Evolutionary conservation across 192 early-diverging fungal genomes (phyloP).

Genomic region (Pilaira anomala): DNA sequence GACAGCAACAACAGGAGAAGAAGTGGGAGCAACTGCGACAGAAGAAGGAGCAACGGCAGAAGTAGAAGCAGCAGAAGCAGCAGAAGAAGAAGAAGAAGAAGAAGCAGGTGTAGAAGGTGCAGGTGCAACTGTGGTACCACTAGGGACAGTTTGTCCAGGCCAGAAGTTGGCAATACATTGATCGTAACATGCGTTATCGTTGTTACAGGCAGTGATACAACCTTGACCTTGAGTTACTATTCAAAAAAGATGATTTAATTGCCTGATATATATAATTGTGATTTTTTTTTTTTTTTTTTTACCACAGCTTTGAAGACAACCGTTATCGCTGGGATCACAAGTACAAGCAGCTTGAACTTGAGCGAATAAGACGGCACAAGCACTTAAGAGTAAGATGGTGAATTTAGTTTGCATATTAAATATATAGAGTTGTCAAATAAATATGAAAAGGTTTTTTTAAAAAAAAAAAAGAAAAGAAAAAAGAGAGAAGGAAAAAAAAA

Average conservation of each 20-base stretch:
- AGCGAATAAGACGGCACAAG: background rate
- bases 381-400: background rate
- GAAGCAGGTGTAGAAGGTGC: background rate
- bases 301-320: conserved; percentile 15
- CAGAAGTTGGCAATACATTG: conserved; percentile 5
- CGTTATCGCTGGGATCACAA: conserved; percentile 7
- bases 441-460: background rate
- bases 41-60: background rate
- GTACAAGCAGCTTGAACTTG: conserved; percentile 6
- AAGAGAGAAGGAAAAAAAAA: background rate
- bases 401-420: conserved; percentile 4
- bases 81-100: conserved; percentile 1
- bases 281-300: background rate
- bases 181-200: conserved; percentile 5
- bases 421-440: background rate
- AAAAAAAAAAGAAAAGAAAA: background rate
- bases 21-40: background rate
- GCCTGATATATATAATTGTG: background rate
- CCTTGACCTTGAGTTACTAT: background rate
- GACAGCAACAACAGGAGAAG: background rate
- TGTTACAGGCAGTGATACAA: conserved; percentile 7
- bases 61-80: background rate
- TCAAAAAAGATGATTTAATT: background rate
- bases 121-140: background rate
- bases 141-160: conserved; percentile 6